Base-by-base conservation (phyloP, 345 rosid genomes). In the Triadica sebifera region DNA sequence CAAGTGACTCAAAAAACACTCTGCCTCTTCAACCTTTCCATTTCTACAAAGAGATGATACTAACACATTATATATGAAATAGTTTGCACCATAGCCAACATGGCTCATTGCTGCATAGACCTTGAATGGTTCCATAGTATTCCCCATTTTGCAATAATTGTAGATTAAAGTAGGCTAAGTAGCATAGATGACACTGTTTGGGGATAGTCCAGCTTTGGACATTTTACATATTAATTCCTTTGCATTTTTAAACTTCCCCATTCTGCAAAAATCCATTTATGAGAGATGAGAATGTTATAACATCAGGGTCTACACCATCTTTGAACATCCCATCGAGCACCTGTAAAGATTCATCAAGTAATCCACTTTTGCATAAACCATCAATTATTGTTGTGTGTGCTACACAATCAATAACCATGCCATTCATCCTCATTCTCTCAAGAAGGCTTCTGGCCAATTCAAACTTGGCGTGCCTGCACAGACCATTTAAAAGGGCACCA, bases 211-310 rank as follows among this genome's bases (percentile, higher is more conserved):
- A 80, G 78, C 77, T 87, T 79, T 89, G 76, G 82, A 90, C 80
- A 94, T 79, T 79, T 80, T 88, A 74, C 92, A 85, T n/a, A 89
- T 67, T 55, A 89, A 73, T 84, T 90, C 93, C 87, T 85, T 90
- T 0, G 79, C 86, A 58, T 70, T 71, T 70, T 52, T 73, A 22
- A 84, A 71, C 64, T 71, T 89, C 65, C 92, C 88, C 53, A 73
- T 86, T 78, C 69, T 81, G 83, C 82, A 84, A 76, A n/a, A 86
- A 88, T 79, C 98, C 98, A 82, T 89, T 89, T 73, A 94, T 76
- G 55, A 94, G 94, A 13, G 80, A 92, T 41, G 98, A 90, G 77
- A 86, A 92, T 39, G 96, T 89, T 69, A 90, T 81, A 56, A 90
- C 51, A 85, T 94, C 98, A 52, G 93, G 92, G 77, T 60, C 64